Conservation (phyloP, 2,329 filamentous ascomycete species). For the Cladosporium austrohemisphaericum region DNA sequence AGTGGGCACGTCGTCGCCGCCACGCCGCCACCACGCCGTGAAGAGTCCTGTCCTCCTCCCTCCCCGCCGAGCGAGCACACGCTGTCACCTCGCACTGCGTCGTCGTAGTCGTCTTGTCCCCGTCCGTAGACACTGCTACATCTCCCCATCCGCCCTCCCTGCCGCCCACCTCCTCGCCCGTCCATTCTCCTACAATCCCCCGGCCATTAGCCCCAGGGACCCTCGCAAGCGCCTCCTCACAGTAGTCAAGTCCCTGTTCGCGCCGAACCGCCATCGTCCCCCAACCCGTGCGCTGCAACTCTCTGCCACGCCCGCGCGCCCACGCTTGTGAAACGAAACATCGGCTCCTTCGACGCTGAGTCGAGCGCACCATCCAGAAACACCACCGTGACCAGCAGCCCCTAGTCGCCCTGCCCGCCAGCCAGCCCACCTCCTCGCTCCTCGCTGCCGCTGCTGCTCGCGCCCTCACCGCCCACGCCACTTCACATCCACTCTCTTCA, state of each 20-base stretch:
- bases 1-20: background rate
- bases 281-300: conserved; percentile 11
- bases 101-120: background rate
- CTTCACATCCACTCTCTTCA: conserved; percentile 9
- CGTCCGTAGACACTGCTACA: background rate
- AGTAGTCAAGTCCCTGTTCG: background rate
- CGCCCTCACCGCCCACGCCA: conserved; percentile 1
- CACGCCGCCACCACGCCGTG: conserved; percentile 4
- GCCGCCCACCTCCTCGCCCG: background rate
- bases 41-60: conserved; percentile 2
- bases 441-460: background rate
- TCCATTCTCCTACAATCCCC: background rate
- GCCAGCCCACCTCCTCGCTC: conserved; percentile 24
- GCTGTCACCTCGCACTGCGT: background rate
- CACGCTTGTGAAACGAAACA: conserved; percentile 15
- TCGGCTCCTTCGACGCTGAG: conserved; percentile 9
- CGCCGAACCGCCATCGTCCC: conserved; percentile 6
- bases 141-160: background rate
- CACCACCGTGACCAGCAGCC: background rate
- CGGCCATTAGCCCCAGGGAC: background rate
- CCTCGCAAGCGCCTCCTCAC: background rate
- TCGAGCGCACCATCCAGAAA: conserved; percentile 2
- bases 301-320: conserved; percentile 3
- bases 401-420: conserved; percentile 30
- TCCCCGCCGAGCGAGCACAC: no score